Conservation (phyloP, 257 asterid species). For the Nicotiana tomentosiformis region DNA sequence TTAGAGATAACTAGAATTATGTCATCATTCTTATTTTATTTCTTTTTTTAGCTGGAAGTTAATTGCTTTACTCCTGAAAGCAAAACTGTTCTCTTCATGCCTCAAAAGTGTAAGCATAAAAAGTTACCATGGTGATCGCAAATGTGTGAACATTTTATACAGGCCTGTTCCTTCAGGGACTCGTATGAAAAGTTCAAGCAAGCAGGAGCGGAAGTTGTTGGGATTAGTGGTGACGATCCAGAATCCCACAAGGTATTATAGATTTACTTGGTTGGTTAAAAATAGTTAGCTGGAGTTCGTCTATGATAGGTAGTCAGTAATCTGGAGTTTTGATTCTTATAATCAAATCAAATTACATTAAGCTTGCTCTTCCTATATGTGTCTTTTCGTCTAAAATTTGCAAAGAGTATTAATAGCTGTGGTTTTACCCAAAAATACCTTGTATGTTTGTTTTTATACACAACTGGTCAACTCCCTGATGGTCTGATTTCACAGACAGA, state of each 20-base stretch:
- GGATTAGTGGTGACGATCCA: slow-evolving; percentile 76
- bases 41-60: background rate
- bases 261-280: background rate
- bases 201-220: slow-evolving; percentile 93
- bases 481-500: background rate
- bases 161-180: slow-evolving; percentile 96
- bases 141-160: slow-evolving; percentile 1
- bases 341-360: no score
- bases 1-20: background rate
- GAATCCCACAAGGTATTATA: slow-evolving; percentile 72
- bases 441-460: background rate
- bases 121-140: background rate
- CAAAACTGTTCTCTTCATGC: background rate
- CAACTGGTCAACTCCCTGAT: background rate
- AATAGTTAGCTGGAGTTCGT: background rate
- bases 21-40: background rate
- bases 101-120: background rate
- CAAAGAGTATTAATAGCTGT: background rate
- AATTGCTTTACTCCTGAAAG: background rate
- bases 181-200: slow-evolving; percentile 88
- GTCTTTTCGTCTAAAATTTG: background rate
- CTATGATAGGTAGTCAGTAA: no score
- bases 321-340: no score
- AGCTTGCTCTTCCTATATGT: no score
- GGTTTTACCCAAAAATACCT: background rate